phyloP scores from a whole-genome alignment of 1,284 basidiomycete genomes.

The Pisolithus thermaeus region DNA sequence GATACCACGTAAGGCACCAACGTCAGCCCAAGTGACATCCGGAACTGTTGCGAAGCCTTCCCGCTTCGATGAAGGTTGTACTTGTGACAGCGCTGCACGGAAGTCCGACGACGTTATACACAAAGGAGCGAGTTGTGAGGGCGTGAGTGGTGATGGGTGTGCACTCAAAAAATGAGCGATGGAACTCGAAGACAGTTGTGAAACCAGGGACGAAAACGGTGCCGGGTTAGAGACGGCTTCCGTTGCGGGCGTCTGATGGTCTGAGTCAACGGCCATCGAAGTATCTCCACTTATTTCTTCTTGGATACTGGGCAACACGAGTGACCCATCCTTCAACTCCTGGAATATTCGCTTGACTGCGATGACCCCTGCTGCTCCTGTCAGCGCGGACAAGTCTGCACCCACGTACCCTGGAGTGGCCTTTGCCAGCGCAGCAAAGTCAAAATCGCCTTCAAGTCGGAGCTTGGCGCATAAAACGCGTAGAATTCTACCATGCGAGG shows the following conservation, averaged over 20 bases:
- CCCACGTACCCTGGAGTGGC: conserved; percentile 97
- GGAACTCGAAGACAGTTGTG: conserved; percentile 52
- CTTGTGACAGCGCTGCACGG: conserved; percentile 68
- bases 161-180: conserved; percentile 87
- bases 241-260: conserved; percentile 15
- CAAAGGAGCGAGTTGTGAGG: conserved; percentile 73
- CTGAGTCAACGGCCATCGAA: conserved; percentile 49
- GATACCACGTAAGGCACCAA: conserved; percentile 85
- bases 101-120: conserved; percentile 83
- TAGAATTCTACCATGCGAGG: conserved; percentile 58
- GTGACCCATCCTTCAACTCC: conserved; percentile 65
- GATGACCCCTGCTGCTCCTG: conserved; percentile 91
- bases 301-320: conserved; percentile 45
- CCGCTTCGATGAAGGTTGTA: conserved; percentile 94
- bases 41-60: conserved; percentile 98
- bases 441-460: conserved; percentile 75
- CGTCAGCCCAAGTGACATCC: conserved; percentile 91
- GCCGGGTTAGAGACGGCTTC: conserved; percentile 15
- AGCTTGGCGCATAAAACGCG: conserved; percentile 74
- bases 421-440: conserved; percentile 81
- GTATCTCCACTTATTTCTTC: conserved; percentile 28
- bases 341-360: conserved; percentile 96
- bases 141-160: conserved; percentile 76
- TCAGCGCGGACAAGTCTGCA: conserved; percentile 87
- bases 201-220: conserved; percentile 40